Evolutionary conservation across 805 yeast species (phyloP), one percentile per base, ranked within the genome.

Genomic region (Starmerella ratchasimensis): DNA sequence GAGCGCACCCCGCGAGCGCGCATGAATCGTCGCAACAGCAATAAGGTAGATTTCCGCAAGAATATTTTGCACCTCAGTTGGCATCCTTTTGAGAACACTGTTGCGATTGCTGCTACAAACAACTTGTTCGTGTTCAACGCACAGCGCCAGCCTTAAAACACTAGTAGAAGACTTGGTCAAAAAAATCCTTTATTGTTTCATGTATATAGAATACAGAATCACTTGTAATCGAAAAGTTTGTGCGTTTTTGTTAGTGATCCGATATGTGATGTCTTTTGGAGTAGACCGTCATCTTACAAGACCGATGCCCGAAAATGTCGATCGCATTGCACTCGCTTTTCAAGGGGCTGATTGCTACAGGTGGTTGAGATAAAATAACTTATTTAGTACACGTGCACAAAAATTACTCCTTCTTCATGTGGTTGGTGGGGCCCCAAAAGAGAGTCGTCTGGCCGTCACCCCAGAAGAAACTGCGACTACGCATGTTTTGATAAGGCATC

Each of bases 51-150:
- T 62, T 90, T 86, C 66, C 83, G 86, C 61, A 88, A 86, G 68
- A 78, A 82, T 60, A 86, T 90, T 43, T 68, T 88, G 60, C 97
- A 90, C 62, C 68, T 84, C 60, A 83, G 96, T 58, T 90, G 99
- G 98, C 98, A 90, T 67, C 98, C 99, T 46, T 69, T 67, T 50
- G 98, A 93, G 63, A 83, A 90, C 63, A 76, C 90, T 36, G 94
- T 90, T 49, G 98, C 98, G 30, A 81, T 90, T 55, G 97, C 97
- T 34, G 97, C 98, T 15, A 90, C 99, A 17, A 93, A 90, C 65
- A 90, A 90, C 63, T 50, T 61, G 38, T 61, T 61, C 53, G 63
- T 61, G 42, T 61, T 61, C 41, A 51, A 50, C 29, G 53, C 53
- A 14, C 47, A 45, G 22, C 25, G 25, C 25, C 25, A 22, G 25